phyloP scores from a whole-genome alignment of 768 basidiomycete species.

The Sistotremastrum niveocremeum region DNA sequence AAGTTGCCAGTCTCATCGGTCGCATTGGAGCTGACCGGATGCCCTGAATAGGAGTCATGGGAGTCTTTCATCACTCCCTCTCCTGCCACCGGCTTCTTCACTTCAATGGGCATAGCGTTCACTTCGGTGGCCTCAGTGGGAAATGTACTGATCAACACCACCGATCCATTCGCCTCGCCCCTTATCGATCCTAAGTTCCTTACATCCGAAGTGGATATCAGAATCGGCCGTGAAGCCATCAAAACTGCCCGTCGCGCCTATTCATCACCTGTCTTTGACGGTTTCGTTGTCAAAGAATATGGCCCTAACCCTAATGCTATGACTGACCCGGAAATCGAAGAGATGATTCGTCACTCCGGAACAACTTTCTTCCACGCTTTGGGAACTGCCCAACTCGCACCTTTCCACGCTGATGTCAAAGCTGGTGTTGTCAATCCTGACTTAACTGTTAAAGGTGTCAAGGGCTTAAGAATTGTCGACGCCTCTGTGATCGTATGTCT shows the following conservation, averaged over 20 bases:
- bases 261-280: neutral
- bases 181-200: slow-evolving; percentile 16
- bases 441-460: slow-evolving; percentile 4
- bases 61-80: slow-evolving; percentile 1
- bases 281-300: slow-evolving; percentile 3
- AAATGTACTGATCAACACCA: slow-evolving; percentile 11
- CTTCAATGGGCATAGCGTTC: slow-evolving; percentile 7
- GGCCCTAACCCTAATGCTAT: neutral
- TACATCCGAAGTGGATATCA: slow-evolving; percentile 13
- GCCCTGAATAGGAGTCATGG: neutral
- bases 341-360: slow-evolving; percentile 2
- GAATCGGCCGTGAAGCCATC: slow-evolving; percentile 12
- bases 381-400: slow-evolving; percentile 3
- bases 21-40: neutral
- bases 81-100: slow-evolving; percentile 10
- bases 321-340: slow-evolving; percentile 6
- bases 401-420: slow-evolving; percentile 4
- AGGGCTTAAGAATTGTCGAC: slow-evolving; percentile 7
- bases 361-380: slow-evolving; percentile 4
- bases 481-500: slow-evolving; percentile 4
- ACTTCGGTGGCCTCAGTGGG: slow-evolving; percentile 14
- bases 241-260: slow-evolving; percentile 4
- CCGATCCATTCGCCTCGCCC: slow-evolving; percentile 14
- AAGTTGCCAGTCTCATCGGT: neutral
- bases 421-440: slow-evolving; percentile 7